These are phyloP conservation scores for Podosphaera xanthii DNA, from an alignment of 2,329 filamentous ascomycete genomes.

Conservation along the genomic window DNA sequence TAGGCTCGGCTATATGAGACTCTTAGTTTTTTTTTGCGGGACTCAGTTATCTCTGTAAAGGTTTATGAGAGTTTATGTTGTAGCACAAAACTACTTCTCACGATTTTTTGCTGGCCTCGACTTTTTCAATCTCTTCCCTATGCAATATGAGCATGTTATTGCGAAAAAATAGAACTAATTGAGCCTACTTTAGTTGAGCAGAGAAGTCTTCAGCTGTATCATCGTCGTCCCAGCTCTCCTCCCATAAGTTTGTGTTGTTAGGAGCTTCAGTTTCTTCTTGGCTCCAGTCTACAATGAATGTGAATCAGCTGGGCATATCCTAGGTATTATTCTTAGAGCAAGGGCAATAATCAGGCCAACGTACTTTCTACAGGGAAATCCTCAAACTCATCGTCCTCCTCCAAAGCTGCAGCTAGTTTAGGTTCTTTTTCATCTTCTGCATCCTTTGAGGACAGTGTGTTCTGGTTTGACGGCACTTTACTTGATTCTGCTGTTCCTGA, in stretches of 20 bases:
- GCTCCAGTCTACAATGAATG: conserved; percentile 51
- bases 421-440: conserved; percentile 18
- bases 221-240: conserved; percentile 99
- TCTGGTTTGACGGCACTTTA: conserved; percentile 9
- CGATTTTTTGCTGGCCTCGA: conserved; percentile 51
- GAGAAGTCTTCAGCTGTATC: conserved; percentile 95
- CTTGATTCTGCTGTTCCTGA: conserved; percentile 15
- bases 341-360: conserved; percentile 7
- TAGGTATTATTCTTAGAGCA: not conserved
- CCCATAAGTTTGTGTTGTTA: conserved; percentile 73
- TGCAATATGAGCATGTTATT: conserved; percentile 1
- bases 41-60: conserved; percentile 4
- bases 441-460: conserved; percentile 8
- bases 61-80: conserved; percentile 10
- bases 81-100: conserved; percentile 14
- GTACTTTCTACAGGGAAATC: conserved; percentile 92
- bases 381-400: conserved; percentile 98
- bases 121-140: conserved; percentile 86
- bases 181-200: conserved; percentile 64
- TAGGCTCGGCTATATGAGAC: not conserved
- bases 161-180: not conserved
- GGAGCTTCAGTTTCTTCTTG: conserved; percentile 76
- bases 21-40: not conserved
- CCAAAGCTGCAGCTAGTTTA: conserved; percentile 35
- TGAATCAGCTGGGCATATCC: not conserved